Base-by-base conservation (phyloP, 768 basidiomycete species). In the Leccinum barrowsii region DNA sequence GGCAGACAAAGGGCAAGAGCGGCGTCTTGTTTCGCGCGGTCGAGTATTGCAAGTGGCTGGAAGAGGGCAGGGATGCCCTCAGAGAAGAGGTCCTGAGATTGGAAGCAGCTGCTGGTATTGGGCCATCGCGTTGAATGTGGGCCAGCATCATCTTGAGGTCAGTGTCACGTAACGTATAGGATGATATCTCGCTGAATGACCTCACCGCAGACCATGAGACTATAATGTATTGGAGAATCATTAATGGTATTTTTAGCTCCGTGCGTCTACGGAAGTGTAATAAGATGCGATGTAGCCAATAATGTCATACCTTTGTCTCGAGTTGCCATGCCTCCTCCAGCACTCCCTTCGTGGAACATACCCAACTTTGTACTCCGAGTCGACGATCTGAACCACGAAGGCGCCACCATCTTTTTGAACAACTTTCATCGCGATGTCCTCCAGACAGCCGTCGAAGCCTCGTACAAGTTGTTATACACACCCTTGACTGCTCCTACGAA, bases 1-100 rank as follows among this genome's bases (percentile, higher is more conserved):
- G 84, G 0, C 80, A 84, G 61, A 87, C 81, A 49, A 93, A 92
- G 72, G 91, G 92, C 35, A 96, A 96, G 78, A 93, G 90, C 61
- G 92, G 91, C 0, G 90, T 94, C 3, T 73, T 96, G 49, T 92
- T 92, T 69, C 84, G 91, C 37, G 91, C 93, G 2, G 90, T 88
- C 55, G 89, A 92, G 66, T 93, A 94, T 64, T 85, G 88, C 67
- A 81, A 77, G 35, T 95, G 89, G 89, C 75, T 94, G n/a, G 92
- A 94, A 67, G 85, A 93, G 66, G 89, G 90, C 7, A 80, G 86
- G 50, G 83, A 86, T 50, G 86, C 87, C 0, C 76, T 96, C 47
- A 74, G 75, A 59, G 78, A 80, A 32, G 92, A 96, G 73, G 85
- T 93, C 3, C 58, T 77, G 37, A 78, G 84, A 60, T 74, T 89